Conservation (phyloP, 164 flowering plant genomes). For the Stephania yunnanensis region DNA sequence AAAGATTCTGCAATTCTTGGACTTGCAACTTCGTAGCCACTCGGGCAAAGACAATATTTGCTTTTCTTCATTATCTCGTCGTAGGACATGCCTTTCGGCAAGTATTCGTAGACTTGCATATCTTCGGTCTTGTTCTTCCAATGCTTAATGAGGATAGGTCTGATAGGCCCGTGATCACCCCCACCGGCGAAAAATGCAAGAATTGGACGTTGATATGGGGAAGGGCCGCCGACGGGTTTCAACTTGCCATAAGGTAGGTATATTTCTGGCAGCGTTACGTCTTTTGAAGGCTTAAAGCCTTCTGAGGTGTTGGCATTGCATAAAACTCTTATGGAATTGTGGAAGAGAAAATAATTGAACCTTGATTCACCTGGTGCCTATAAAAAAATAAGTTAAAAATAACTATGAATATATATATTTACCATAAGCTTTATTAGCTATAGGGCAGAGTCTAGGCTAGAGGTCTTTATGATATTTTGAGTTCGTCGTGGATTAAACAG, state of each 20-base stretch:
- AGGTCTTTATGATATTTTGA: too few relatives aligned
- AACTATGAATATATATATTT: too few relatives aligned
- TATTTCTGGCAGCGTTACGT: conserved; percentile 6
- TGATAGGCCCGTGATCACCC: conserved; percentile 4
- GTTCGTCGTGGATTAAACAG: too few relatives aligned
- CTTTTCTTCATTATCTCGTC: background rate
- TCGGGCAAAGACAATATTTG: conserved; percentile 3
- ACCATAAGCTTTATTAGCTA: too few relatives aligned
- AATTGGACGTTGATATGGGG: conserved; percentile 2
- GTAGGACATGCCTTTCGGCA: conserved; percentile 4
- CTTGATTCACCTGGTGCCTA: background rate
- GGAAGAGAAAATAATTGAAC: background rate
- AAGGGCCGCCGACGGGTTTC: background rate
- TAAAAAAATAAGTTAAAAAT: too few relatives aligned
- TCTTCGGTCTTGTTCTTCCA: background rate
- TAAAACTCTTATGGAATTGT: conserved; percentile 1
- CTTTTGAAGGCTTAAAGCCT: conserved; percentile 10
- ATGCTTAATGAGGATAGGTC: conserved; percentile 1
- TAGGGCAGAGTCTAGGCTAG: too few relatives aligned
- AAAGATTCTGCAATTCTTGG: conserved; percentile 4
- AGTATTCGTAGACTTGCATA: conserved; percentile 9
- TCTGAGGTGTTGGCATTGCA: conserved; percentile 12
- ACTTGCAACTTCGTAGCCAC: conserved; percentile 8
- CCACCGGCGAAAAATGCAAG: conserved; percentile 5
- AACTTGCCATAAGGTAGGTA: background rate